Base-by-base conservation (phyloP, 441 rosid species). In the Corymbia citriodora region DNA sequence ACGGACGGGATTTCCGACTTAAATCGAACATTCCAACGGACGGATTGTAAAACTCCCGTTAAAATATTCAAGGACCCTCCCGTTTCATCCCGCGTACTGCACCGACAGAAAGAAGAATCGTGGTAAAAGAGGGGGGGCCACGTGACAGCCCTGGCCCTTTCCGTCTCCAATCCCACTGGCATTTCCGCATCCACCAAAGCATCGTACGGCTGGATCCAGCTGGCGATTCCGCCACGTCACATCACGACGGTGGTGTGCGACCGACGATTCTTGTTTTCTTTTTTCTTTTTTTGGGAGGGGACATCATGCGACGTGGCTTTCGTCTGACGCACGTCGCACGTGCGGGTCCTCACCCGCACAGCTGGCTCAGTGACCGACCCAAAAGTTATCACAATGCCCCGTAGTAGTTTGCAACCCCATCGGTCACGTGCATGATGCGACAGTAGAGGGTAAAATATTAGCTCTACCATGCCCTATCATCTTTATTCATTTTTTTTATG, bases 41-140 rank as follows among this genome's bases (percentile, higher is more conserved):
- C 1, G 3, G 3, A 23, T 1, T 2, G 0, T 0, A 13, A 10
- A 59, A 59, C n/a, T 25, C n/a, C 7, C 29, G 0, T 14, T 7
- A 29, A 13, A 29, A 63, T 63, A 8, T 6, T 63, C 33, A 5
- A 61, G 70, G 13, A 25, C 8, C n/a, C 25, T 2, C n/a, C 65
- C 65, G 65, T 29, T 59, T 1, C 65, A 59, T 25, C 65, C 65
- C 65, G 65, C 5, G n/a, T 55, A 10, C 14, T 10, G 25, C 65
- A 25, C 65, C 65, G 65, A 59, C 65, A 59, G 6, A 17, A 21
- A 16, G 45, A 68, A 68, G 79, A 68, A 68, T 31, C 21, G 19
- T 9, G 79, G 16, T 5, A 59, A 59, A 59, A 10, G 40, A 3
- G 16, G 21, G 11, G 36, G 79, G 79, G 40, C 36, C 79, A 68